Evolutionary conservation across 306 rosid genomes (phyloP).

Genomic region (Myrica gale): DNA sequence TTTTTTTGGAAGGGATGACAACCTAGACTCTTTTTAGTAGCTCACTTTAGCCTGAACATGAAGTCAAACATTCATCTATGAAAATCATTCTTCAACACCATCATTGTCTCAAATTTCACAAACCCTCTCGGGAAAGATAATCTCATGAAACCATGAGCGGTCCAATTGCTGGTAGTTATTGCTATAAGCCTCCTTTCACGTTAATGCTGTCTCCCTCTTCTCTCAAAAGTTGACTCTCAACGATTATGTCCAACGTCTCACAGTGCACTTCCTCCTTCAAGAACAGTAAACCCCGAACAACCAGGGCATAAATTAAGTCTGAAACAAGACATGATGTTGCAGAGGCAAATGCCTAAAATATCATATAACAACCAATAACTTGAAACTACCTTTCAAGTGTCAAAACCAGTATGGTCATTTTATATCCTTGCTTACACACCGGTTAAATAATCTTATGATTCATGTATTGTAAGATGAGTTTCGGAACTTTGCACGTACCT

Average conservation of each 20-base stretch:
- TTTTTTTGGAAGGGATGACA: not conserved
- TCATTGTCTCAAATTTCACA: not conserved
- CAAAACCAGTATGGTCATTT: not conserved
- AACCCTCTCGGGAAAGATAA: not conserved
- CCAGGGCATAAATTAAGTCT: not conserved
- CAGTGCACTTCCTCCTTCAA: not conserved
- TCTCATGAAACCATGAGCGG: not conserved
- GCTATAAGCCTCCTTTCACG: not conserved
- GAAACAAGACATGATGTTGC: slow-evolving; percentile 12
- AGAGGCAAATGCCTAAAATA: not conserved
- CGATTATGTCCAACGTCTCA: not conserved
- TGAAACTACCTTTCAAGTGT: not conserved
- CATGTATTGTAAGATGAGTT: not conserved
- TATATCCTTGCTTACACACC: not conserved
- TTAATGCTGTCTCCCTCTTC: not conserved
- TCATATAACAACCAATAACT: not conserved
- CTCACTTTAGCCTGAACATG: not conserved
- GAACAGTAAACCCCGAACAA: not conserved
- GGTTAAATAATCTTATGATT: not conserved
- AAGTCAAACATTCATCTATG: not conserved
- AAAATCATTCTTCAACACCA: not conserved
- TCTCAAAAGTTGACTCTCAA: not conserved
- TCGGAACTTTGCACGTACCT: slow-evolving; percentile 46
- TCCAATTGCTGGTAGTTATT: not conserved
- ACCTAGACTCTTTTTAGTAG: not conserved